Evolutionary conservation across 345 rosid genomes (phyloP).

Genomic region (Salix caprea): DNA sequence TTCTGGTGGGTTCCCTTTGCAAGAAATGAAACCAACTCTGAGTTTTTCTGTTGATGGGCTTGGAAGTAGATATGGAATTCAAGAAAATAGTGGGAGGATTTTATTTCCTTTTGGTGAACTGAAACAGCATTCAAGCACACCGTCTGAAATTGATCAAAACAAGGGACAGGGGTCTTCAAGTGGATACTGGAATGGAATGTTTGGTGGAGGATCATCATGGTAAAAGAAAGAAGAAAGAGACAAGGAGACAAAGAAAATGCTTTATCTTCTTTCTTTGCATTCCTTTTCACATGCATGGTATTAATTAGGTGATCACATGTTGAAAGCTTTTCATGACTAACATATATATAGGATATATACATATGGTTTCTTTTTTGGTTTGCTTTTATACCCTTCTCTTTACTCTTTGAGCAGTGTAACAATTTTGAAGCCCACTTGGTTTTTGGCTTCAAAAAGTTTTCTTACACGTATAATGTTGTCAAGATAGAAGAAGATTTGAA

Average conservation of each 20-base stretch:
- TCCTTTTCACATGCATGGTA: background rate
- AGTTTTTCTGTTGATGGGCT: conserved; percentile 43
- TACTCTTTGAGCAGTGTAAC: conserved; percentile 14
- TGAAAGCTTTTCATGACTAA: conserved; percentile 18
- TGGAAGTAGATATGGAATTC: conserved; percentile 31
- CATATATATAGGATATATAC: conserved; percentile 4
- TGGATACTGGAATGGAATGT: conserved; percentile 31
- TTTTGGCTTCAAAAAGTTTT: conserved; percentile 20
- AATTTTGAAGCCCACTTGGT: conserved; percentile 11
- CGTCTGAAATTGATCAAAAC: conserved; percentile 32
- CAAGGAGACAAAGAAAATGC: background rate
- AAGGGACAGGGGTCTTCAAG: conserved; percentile 34
- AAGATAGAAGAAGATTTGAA: conserved; percentile 19
- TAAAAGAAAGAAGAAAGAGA: background rate
- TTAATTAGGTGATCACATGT: background rate
- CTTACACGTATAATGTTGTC: background rate
- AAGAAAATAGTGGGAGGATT: conserved; percentile 39
- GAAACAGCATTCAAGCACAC: conserved; percentile 30
- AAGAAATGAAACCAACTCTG: conserved; percentile 45
- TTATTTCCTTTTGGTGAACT: conserved; percentile 45
- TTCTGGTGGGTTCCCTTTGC: conserved; percentile 38
- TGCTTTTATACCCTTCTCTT: background rate
- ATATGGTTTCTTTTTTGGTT: conserved; percentile 3
- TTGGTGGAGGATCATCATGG: conserved; percentile 33
- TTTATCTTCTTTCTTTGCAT: background rate